Evolutionary conservation across 73 alveolate genomes (phyloP).

Genomic region (Paramecium sexaurelia): DNA sequence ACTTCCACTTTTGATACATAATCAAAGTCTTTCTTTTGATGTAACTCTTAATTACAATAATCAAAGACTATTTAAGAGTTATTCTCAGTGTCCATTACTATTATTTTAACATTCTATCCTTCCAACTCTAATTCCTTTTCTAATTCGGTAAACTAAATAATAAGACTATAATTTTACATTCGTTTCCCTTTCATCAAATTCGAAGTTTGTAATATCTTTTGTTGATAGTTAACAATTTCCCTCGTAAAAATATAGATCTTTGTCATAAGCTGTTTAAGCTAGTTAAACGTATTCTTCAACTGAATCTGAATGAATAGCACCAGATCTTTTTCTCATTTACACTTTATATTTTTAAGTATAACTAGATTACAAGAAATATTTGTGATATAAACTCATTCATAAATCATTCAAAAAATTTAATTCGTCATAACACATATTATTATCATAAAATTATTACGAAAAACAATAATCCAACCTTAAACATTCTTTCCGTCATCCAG

Average conservation of each 20-base stretch:
- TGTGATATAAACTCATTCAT: background rate
- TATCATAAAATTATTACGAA: background rate
- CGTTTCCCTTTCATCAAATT: background rate
- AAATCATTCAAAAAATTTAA: background rate
- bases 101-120: background rate
- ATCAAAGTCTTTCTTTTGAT: background rate
- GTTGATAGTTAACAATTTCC: background rate
- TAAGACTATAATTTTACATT: background rate
- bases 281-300: constrained; percentile 16
- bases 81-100: background rate
- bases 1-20: background rate
- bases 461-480: background rate
- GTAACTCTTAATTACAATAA: background rate
- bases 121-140: background rate
- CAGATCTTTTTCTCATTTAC: constrained; percentile 48
- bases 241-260: background rate
- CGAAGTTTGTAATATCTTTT: background rate
- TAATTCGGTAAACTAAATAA: background rate
- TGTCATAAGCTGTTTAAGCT: constrained; percentile 20
- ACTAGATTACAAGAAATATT: background rate
- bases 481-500: background rate
- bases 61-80: background rate
- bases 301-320: constrained; percentile 53
- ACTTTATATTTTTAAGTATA: background rate
- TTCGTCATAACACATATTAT: constrained; percentile 1